A percentile compares a stretch with the other conserved stretches of the same genome.
These are phyloP conservation scores for Picochlorum sp. DNA, from an alignment of 139 green algal species.

Conservation along the genomic window DNA sequence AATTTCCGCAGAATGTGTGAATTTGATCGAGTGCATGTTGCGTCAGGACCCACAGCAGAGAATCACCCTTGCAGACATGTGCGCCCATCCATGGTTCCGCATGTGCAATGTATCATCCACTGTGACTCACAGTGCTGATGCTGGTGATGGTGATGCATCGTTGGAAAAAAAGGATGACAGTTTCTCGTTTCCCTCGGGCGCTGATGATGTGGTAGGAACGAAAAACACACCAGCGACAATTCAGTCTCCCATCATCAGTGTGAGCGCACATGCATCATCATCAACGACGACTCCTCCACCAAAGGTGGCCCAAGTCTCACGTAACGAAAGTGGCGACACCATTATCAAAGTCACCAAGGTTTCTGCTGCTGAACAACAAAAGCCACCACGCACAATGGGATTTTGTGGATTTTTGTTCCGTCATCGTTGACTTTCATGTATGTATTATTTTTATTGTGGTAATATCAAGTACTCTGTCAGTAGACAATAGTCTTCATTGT, in stretches of 20 bases:
- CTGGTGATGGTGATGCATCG: too few species aligned
- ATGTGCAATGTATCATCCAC: neutral
- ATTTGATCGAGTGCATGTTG: conserved; percentile 20
- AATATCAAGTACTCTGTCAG: too few species aligned
- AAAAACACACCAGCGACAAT: neutral
- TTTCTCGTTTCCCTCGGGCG: too few species aligned
- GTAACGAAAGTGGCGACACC: neutral
- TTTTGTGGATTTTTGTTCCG: too few species aligned
- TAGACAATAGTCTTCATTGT: too few species aligned
- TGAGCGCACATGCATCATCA: too few species aligned
- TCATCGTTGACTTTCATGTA: too few species aligned
- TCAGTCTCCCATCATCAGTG: too few species aligned
- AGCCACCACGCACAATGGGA: neutral
- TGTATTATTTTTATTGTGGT: too few species aligned
- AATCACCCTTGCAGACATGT: conserved; percentile 6
- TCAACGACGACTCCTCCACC: neutral
- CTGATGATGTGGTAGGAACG: neutral
- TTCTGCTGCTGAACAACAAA: neutral
- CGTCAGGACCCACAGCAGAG: neutral
- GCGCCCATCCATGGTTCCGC: conserved; percentile 17
- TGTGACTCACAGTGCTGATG: too few species aligned
- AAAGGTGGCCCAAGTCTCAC: neutral
- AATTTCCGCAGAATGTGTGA: conserved; percentile 11
- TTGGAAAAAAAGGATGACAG: too few species aligned
- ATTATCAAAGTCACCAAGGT: neutral